Percentiles rank a stretch among this genome's conserved stretches.
phyloP scores from a whole-genome alignment of 257 asterid genomes.

The Voacanga thouarsii region DNA sequence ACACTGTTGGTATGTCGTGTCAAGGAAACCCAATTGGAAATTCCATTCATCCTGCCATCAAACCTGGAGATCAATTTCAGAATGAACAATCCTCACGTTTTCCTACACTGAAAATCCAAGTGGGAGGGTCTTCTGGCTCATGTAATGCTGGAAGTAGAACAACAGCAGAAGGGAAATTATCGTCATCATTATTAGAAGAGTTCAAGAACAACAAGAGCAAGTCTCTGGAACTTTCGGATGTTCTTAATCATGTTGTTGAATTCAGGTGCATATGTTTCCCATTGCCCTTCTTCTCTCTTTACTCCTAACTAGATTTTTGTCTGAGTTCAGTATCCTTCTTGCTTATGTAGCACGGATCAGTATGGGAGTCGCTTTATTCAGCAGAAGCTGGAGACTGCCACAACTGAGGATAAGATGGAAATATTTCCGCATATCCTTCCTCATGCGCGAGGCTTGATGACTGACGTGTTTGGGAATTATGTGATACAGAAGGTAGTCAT shows the following conservation, averaged over 20 bases:
- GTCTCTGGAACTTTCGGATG: constrained; percentile 62
- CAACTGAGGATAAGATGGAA: constrained; percentile 61
- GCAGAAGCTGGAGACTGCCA: constrained; percentile 85
- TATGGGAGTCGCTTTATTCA: constrained; percentile 91
- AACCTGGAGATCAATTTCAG: constrained; percentile 38
- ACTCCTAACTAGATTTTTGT: constrained; percentile 1
- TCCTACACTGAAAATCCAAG: constrained; percentile 29
- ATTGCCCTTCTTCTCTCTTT: background rate
- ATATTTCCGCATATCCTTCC: constrained; percentile 63
- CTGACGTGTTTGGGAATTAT: constrained; percentile 87
- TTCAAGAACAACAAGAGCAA: constrained; percentile 64
- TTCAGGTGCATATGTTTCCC: constrained; percentile 54
- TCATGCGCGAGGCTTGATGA: constrained; percentile 67
- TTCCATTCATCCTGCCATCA: constrained; percentile 29
- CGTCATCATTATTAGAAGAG: constrained; percentile 47
- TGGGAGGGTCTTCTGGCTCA: constrained; percentile 39
- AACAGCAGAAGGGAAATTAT: constrained; percentile 41
- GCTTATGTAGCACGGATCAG: constrained; percentile 69
- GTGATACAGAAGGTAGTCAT: constrained; percentile 78
- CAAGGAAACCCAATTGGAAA: constrained; percentile 34
- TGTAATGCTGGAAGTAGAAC: constrained; percentile 37
- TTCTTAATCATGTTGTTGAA: constrained; percentile 62
- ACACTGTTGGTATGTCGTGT: constrained; percentile 29
- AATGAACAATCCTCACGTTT: constrained; percentile 41
- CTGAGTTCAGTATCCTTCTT: constrained; percentile 10